phyloP scores from a whole-genome alignment of 2,329 filamentous ascomycete genomes.

The Fusarium domesticum region DNA sequence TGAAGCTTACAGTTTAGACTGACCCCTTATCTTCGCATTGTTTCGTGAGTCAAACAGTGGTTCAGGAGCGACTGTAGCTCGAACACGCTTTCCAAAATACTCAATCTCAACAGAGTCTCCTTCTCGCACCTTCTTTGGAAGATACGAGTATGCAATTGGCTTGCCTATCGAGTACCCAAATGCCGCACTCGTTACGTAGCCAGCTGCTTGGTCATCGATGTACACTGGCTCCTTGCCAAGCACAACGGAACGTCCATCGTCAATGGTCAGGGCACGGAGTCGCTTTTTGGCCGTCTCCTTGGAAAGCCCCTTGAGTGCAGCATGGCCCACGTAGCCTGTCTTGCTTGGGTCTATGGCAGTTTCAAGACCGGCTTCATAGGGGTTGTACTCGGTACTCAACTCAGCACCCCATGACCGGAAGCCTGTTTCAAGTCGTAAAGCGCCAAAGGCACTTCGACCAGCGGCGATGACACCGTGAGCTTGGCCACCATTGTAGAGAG shows the following conservation, averaged over 20 bases:
- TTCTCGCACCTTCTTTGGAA: slow-evolving; percentile 46
- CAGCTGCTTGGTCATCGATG: slow-evolving; percentile 42
- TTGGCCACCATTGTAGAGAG: slow-evolving; percentile 53
- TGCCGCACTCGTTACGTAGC: slow-evolving; percentile 59
- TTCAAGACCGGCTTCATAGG: slow-evolving; percentile 56
- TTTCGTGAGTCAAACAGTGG: slow-evolving; percentile 33
- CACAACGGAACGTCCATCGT: slow-evolving; percentile 55
- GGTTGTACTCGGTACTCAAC: slow-evolving; percentile 59
- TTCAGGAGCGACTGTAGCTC: slow-evolving; percentile 52
- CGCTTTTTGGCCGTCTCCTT: slow-evolving; percentile 34
- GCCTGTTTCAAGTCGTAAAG: slow-evolving; percentile 58
- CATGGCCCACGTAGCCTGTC: slow-evolving; percentile 49
- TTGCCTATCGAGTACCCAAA: slow-evolving; percentile 59
- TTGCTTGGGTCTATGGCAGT: slow-evolving; percentile 49
- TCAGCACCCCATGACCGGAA: slow-evolving; percentile 56
- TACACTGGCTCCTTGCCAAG: slow-evolving; percentile 63
- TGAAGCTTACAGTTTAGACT: background rate
- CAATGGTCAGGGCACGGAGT: slow-evolving; percentile 50
- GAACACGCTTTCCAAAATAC: slow-evolving; percentile 56
- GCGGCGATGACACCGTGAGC: slow-evolving; percentile 55
- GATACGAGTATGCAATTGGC: slow-evolving; percentile 58
- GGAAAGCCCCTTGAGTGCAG: slow-evolving; percentile 43
- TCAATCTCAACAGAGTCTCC: slow-evolving; percentile 56
- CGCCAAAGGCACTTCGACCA: slow-evolving; percentile 56
- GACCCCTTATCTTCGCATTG: background rate